phyloP scores from a whole-genome alignment of 768 basidiomycete species.

The Ramaria sp. region DNA sequence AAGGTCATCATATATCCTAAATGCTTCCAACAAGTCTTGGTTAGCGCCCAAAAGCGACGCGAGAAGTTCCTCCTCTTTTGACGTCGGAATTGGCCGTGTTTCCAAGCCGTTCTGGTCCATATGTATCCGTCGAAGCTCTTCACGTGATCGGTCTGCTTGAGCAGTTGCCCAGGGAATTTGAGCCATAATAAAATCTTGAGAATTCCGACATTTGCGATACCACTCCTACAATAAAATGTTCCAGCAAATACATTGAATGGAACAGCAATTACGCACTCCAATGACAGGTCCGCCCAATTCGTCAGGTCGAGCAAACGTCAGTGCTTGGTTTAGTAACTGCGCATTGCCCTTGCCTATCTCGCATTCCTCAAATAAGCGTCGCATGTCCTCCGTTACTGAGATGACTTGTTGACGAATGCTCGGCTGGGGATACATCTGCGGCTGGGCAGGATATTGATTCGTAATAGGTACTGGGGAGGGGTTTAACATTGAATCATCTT shows the following conservation, averaged over 20 bases:
- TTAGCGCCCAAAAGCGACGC: conserved; percentile 66
- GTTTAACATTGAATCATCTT: conserved; percentile 70
- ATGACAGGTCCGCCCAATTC: conserved; percentile 57
- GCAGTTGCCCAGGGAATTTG: conserved; percentile 91
- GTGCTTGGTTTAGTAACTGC: conserved; percentile 54
- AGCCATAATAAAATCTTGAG: conserved; percentile 75
- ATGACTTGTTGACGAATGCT: conserved; percentile 28
- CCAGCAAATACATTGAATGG: background rate
- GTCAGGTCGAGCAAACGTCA: conserved; percentile 60
- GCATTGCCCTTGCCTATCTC: conserved; percentile 79
- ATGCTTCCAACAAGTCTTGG: conserved; percentile 53
- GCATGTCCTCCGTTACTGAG: conserved; percentile 76
- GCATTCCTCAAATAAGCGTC: conserved; percentile 76
- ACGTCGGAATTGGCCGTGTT: conserved; percentile 12
- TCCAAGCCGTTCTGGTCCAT: conserved; percentile 21
- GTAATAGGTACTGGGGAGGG: conserved; percentile 32
- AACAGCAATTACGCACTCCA: conserved; percentile 35
- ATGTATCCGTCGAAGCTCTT: conserved; percentile 14
- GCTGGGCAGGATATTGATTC: conserved; percentile 26
- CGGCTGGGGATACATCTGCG: background rate
- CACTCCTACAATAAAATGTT: conserved; percentile 54
- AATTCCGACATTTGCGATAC: conserved; percentile 62
- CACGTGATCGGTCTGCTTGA: conserved; percentile 62
- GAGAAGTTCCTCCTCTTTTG: conserved; percentile 65
- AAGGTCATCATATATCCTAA: conserved; percentile 71